Evolutionary conservation across 345 rosid species (phyloP).

Genomic region (Brassica rapa): DNA sequence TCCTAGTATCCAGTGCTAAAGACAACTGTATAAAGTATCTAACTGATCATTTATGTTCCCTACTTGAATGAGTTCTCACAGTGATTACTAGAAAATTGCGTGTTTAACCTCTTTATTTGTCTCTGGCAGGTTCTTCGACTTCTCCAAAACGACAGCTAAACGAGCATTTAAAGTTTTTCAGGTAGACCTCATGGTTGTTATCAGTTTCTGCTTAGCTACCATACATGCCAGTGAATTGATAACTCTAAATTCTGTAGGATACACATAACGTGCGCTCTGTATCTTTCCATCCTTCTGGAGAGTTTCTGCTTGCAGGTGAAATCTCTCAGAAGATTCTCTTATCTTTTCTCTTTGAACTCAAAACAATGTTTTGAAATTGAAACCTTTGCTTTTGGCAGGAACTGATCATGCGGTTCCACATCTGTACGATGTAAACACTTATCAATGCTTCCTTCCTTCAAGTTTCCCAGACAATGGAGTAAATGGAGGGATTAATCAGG

Average conservation of each 20-base stretch:
- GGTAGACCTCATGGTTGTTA: conserved; percentile 46
- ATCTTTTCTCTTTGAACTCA: conserved; percentile 2
- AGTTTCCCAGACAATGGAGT: conserved; percentile 56
- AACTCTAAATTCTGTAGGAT: conserved; percentile 53
- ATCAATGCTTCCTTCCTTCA: conserved; percentile 68
- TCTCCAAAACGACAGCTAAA: conserved; percentile 83
- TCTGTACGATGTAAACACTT: conserved; percentile 80
- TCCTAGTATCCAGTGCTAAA: conserved; percentile 75
- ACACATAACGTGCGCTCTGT: conserved; percentile 51
- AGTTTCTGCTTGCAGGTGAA: conserved; percentile 4
- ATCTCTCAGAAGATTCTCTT: not conserved
- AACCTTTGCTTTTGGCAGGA: conserved; percentile 47
- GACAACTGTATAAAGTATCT: conserved; percentile 78
- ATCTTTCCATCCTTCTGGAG: not conserved
- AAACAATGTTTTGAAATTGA: conserved; percentile 6
- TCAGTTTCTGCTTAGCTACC: conserved; percentile 3
- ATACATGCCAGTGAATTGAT: not conserved
- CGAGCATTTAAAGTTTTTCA: conserved; percentile 82
- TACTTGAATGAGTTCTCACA: not conserved
- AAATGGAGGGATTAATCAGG: conserved; percentile 89
- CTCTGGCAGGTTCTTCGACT: conserved; percentile 70
- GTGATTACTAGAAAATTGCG: not conserved
- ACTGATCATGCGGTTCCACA: conserved; percentile 83
- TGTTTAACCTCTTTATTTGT: conserved; percentile 12
- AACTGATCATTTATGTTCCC: conserved; percentile 8